A percentile compares a stretch with the other conserved stretches of the same genome.
These are phyloP conservation scores for Diplocarpon rosae DNA, from an alignment of 2,329 filamentous ascomycete genomes.

Conservation along the genomic window DNA sequence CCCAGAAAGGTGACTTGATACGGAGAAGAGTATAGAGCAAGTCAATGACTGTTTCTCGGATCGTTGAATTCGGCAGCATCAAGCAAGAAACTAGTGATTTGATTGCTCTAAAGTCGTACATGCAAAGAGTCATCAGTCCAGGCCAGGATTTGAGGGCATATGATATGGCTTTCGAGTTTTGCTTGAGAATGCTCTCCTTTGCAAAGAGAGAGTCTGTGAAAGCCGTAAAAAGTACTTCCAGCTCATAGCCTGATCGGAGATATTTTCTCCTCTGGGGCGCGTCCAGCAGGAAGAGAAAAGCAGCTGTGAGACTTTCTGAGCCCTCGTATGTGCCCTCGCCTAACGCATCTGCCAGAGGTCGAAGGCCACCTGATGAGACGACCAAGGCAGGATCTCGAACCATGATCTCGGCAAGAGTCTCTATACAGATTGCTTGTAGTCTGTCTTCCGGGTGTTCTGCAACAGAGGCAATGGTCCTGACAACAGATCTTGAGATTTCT, in stretches of 20 bases:
- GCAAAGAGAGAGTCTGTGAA: conserved; percentile 73
- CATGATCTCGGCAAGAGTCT: conserved; percentile 86
- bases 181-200: conserved; percentile 57
- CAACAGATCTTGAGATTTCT: conserved; percentile 77
- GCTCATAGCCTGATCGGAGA: conserved; percentile 76
- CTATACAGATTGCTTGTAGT: conserved; percentile 77
- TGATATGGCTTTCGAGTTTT: conserved; percentile 88
- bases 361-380: conserved; percentile 73
- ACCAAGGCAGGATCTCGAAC: conserved; percentile 75
- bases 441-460: conserved; percentile 64
- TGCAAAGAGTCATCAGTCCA: conserved; percentile 75
- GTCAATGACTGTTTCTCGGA: conserved; percentile 73
- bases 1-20: conserved; percentile 92
- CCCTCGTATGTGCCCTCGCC: conserved; percentile 86
- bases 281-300: conserved; percentile 86
- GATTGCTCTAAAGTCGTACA: conserved; percentile 79
- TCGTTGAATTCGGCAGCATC: conserved; percentile 42
- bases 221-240: conserved; percentile 80
- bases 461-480: conserved; percentile 81
- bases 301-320: conserved; percentile 75
- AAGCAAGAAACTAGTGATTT: conserved; percentile 63
- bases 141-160: conserved; percentile 88
- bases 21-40: conserved; percentile 69
- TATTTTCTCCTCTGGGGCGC: conserved; percentile 70
- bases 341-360: conserved; percentile 81